A percentile compares a stretch with the other conserved stretches of the same genome.
phyloP scores from a whole-genome alignment of 1,284 basidiomycete genomes.

The Neonothopanus nambi region DNA sequence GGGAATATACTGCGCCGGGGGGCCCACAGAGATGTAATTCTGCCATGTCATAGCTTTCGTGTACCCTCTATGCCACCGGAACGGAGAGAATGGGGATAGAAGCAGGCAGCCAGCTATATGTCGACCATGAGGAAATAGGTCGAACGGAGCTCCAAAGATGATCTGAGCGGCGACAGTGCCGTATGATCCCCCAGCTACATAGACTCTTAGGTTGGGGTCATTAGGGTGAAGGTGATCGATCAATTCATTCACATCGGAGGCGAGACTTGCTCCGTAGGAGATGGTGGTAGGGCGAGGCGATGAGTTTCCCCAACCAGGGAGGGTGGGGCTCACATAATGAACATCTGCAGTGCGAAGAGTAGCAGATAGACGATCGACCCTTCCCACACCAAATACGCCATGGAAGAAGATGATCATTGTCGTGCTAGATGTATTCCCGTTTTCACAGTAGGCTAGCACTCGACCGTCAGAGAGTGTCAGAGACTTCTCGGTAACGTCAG shows the following conservation, averaged over 20 bases:
- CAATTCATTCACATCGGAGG: conserved; percentile 37
- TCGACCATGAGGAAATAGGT: conserved; percentile 44
- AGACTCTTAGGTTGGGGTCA: conserved; percentile 33
- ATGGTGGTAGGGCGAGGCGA: conserved; percentile 25
- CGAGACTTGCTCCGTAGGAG: conserved; percentile 37
- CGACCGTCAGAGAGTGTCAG: conserved; percentile 45
- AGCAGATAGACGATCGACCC: conserved; percentile 22
- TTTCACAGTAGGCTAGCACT: conserved; percentile 50
- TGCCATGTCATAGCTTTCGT: conserved; percentile 35
- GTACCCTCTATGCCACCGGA: conserved; percentile 39
- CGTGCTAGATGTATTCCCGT: conserved; percentile 45
- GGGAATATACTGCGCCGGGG: conserved; percentile 33
- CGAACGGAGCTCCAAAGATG: conserved; percentile 47
- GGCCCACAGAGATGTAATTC: conserved; percentile 41
- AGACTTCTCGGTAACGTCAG: conserved; percentile 33
- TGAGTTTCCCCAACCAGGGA: conserved; percentile 46
- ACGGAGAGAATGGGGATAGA: conserved; percentile 38
- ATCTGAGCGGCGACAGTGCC: conserved; percentile 50
- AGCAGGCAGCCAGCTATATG: conserved; percentile 42
- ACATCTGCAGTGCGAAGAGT: conserved; percentile 30
- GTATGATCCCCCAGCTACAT: conserved; percentile 46
- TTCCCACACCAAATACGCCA: conserved; percentile 42
- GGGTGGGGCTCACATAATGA: conserved; percentile 36
- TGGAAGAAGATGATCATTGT: conserved; percentile 47
- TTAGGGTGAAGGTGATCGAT: conserved; percentile 40